Base-by-base conservation (phyloP, 1,139 yeast species). In the Pichia sp. region DNA sequence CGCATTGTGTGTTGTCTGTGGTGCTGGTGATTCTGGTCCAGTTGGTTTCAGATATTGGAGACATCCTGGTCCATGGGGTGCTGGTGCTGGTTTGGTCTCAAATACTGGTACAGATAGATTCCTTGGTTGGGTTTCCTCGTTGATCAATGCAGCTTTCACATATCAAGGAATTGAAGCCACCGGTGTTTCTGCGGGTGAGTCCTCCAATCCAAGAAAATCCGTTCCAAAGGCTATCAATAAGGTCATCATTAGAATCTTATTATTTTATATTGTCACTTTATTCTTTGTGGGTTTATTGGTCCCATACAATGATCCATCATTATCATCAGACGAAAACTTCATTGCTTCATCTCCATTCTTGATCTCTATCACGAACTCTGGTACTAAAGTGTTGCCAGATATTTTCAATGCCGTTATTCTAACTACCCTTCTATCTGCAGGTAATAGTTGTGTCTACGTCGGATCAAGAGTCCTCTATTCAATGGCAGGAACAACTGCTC, bases 11-110 rank as follows among this genome's bases (percentile, higher is more conserved):
- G 65, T 72, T 55, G 69, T 71, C 4, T 71, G 73, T 47, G 62
- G 62, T 49, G 73, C 76, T n/a, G 79, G 79, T 50, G 39, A 40
- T 2, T 52, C 61, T 39, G 80, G 79, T 26, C 76, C 80, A 28
- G 75, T 85, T 40, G 95, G 92, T 6, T 84, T 83, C 71, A 73
- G 88, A 62, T 87, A 88, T 67, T 90, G 97, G 97, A 79, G 90
- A 64, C 68, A 88, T 59, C 96, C 96, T 3, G 96, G 96, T 44
- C 81, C 96, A 2, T 86, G 75, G 80, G 88, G 85, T 51, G 72
- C 68, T 3, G 79, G 79, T 47, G 63, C 66, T 68, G 52, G 51
- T 3, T 55, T 70, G 64, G 60, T 75, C 66, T 40, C 69, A 67
- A 63, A 66, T 36, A 51, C 53, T 9, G 69, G 73, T 56, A 72